Percentiles rank a stretch among this genome's conserved stretches.
Evolutionary conservation across 2,329 filamentous ascomycete genomes (phyloP).

Genomic region (Cytospora piceicola): DNA sequence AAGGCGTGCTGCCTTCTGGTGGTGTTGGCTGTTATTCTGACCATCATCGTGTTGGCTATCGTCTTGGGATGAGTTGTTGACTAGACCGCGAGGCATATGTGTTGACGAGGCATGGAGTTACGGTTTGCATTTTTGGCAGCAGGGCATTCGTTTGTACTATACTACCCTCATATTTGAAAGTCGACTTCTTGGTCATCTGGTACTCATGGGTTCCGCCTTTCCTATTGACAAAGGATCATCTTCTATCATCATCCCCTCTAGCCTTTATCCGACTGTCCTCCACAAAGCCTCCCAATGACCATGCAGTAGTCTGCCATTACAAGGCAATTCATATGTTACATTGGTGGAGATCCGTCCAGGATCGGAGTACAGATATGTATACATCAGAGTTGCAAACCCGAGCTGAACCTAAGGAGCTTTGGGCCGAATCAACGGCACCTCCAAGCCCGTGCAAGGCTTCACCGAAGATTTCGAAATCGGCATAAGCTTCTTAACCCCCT

Average conservation of each 20-base stretch:
- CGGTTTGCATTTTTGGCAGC: conserved; percentile 14
- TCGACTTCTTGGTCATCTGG: background rate
- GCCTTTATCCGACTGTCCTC: background rate
- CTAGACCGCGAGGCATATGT: background rate
- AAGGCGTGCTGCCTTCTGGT: conserved; percentile 92
- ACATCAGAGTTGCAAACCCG: conserved; percentile 2
- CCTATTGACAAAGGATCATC: background rate
- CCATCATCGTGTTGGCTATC: conserved; percentile 86
- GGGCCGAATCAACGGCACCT: conserved; percentile 29
- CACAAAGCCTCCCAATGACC: background rate
- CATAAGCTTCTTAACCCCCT: conserved; percentile 34
- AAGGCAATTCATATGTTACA: conserved; percentile 5
- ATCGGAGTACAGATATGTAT: conserved; percentile 4
- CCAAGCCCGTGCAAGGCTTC: conserved; percentile 32
- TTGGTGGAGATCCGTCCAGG: background rate
- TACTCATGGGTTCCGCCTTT: background rate
- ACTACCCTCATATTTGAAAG: background rate
- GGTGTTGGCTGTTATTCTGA: conserved; percentile 84
- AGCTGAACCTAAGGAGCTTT: conserved; percentile 2
- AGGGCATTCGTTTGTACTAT: conserved; percentile 6
- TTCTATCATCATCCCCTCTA: background rate
- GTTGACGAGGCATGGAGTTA: conserved; percentile 21
- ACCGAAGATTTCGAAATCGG: conserved; percentile 33
- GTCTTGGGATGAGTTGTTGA: conserved; percentile 64
- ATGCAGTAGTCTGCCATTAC: background rate